Base-by-base conservation (phyloP, 768 basidiomycete species). In the Suillus luteus region DNA sequence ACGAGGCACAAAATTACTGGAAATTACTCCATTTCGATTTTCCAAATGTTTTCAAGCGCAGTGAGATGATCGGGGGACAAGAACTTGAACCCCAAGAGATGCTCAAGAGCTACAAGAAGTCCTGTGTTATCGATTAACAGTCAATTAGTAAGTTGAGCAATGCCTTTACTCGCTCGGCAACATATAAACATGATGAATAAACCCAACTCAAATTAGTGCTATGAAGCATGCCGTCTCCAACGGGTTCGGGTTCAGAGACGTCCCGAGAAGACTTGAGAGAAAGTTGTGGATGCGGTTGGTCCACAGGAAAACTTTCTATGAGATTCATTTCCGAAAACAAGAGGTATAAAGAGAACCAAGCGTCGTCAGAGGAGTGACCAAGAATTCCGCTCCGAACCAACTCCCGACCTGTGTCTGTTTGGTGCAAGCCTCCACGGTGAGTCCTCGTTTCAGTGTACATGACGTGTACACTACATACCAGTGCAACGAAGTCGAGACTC, bases 291-390 rank as follows among this genome's bases (percentile, higher is more conserved):
- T 22, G 55, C 43, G 63, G 62, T 63, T 22, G 63, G 69, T 70
- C 43, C 72, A 77, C 74, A 73, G 72, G 64, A 71, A 71, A 52
- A 46, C 33, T 46, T 54, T 61, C 61, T 52, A 65, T 73, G 72
- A 67, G 58, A 19, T 76, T 76, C 75, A 76, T 76, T 77, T 76
- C 75, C 75, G 75, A 73, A 63, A 64, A 40, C 11, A 19, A 40
- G 57, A 58, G 17, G 57, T 58, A 58, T 58, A 58, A 58, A 58
- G 38, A 22, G 24, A 31, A 19, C 38, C 40, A 54, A 54, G 52
- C 52, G 11, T 60, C 3, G 27, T 37, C 60, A 59, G 60, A 57
- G 33, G 9, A 61, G 60, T 54, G 31, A 33, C 37, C 48, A 58
- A 58, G 22, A 52, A 58, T 58, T 41, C 27, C 40, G 40, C 40